Percentiles rank a stretch among this genome's conserved stretches.
Evolutionary conservation across 805 yeast genomes (phyloP).

Genomic region (Myxozyma lipomycoides): DNA sequence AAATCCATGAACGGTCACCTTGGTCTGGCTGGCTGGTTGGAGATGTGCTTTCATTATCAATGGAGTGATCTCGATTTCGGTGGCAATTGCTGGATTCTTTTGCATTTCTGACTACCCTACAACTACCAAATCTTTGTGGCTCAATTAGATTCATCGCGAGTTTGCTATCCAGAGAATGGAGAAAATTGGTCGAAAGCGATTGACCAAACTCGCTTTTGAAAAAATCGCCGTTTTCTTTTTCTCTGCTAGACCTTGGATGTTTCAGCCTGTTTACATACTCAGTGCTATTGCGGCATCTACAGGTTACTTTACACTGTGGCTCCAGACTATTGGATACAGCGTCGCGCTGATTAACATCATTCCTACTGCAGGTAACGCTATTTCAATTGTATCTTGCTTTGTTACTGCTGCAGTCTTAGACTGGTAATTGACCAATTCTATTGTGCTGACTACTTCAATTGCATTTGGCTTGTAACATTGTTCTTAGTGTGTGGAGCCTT

Average conservation of each 20-base stretch:
- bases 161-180: constrained; percentile 11
- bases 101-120: constrained; percentile 51
- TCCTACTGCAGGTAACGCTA: constrained; percentile 38
- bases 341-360: constrained; percentile 34
- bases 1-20: constrained; percentile 42
- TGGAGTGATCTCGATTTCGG: constrained; percentile 44
- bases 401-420: constrained; percentile 34
- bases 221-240: constrained; percentile 3
- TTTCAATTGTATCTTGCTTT: constrained; percentile 33
- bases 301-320: constrained; percentile 30
- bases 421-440: constrained; percentile 34
- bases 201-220: constrained; percentile 10
- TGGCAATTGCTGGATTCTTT: constrained; percentile 42
- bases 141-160: constrained; percentile 5
- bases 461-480: constrained; percentile 29
- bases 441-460: constrained; percentile 9
- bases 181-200: constrained; percentile 9
- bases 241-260: constrained; percentile 12
- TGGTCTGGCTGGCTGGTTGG: constrained; percentile 61
- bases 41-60: constrained; percentile 28
- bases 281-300: constrained; percentile 4
- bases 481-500: constrained; percentile 42
- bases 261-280: constrained; percentile 11
- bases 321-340: constrained; percentile 31
- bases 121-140: constrained; percentile 7